Evolutionary conservation across 1,284 basidiomycete genomes (phyloP), one percentile per base, ranked within the genome.

Genomic region (Cryptococcus sp.): DNA sequence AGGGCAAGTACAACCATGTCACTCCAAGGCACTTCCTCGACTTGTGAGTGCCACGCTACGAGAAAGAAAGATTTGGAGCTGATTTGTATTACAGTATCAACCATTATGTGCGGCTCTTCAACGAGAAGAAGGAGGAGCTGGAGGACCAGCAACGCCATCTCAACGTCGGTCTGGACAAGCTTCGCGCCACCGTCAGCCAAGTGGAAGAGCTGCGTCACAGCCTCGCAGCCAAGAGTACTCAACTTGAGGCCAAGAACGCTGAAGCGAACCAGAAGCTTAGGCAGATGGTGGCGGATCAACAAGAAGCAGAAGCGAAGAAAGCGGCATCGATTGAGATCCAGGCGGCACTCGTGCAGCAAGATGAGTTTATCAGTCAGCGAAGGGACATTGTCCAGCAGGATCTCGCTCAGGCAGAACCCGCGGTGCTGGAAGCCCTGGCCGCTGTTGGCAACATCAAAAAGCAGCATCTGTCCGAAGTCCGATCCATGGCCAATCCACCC

Each of bases 71-170:
- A 20, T n/a, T 48, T 8, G 6, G 1, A 8, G 20, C 40, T 47
- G 23, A 51, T 3, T 50, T 54, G 45, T 50, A 60, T n/a, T 48
- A 53, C 57, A 94, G 92, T 74, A 95, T 99, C 80, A 91, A 96
- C 67, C 94, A 99, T 70, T 99, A 97, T 71, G 94, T 98, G 40
- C 86, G 88, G n/a, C 84, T 99, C 35, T 93, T 94, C 71, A 91
- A 88, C 57, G 94, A 99, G 80, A 99, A 99, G 80, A 89, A 93
- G n/a, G 94, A 97, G 67, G 93, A 96, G 73, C 84, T 99, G 25
- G 96, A 99, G 77, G 96, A 99, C 74, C 94, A 99, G 77, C 97
- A 99, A 73, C 89, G 96, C 39, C 97, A 99, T 81, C 84, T 99
- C 59, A 95, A 99, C 72, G 93, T 99, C 62, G 96, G 96, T 67